These are phyloP conservation scores for Mycena latifolia DNA, from an alignment of 768 basidiomycete genomes.

Conservation along the genomic window DNA sequence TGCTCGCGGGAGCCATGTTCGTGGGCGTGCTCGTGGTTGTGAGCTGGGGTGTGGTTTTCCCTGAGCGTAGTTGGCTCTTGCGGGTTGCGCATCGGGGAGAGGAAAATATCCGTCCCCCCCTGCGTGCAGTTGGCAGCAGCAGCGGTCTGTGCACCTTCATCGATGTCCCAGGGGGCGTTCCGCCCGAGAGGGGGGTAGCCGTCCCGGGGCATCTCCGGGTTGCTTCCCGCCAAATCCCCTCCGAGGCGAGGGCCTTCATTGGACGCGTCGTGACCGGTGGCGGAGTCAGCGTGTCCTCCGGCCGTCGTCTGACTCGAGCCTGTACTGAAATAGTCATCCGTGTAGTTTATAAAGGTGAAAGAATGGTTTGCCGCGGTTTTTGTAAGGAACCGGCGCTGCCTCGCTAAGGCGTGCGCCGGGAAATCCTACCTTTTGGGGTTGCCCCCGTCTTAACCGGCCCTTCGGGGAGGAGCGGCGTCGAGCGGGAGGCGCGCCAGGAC, in stretches of 20 bases:
- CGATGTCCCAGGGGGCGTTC: too few relatives aligned
- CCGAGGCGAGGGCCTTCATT: slow-evolving; percentile 1
- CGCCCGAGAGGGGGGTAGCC: too few relatives aligned
- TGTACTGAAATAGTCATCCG: too few relatives aligned
- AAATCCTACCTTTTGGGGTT: slow-evolving; percentile 13
- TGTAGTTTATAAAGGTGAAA: background rate
- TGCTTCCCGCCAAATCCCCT: slow-evolving; percentile 5
- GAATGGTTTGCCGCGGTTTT: background rate
- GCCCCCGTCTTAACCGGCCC: background rate
- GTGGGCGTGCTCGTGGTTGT: too few relatives aligned
- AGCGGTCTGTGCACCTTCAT: too few relatives aligned
- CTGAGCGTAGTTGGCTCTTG: too few relatives aligned
- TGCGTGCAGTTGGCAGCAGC: too few relatives aligned
- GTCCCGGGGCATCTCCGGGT: slow-evolving; percentile 4
- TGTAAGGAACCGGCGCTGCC: slow-evolving; percentile 4
- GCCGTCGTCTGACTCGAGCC: background rate
- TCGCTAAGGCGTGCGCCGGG: slow-evolving; percentile 6
- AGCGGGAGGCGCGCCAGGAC: slow-evolving; percentile 14
- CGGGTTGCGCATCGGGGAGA: too few relatives aligned
- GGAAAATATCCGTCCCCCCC: too few relatives aligned
- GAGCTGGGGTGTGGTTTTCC: too few relatives aligned
- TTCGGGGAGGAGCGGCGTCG: background rate
- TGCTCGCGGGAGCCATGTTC: too few relatives aligned
- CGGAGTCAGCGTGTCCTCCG: slow-evolving; percentile 1
- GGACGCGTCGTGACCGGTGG: background rate